These are phyloP conservation scores for Umbilicus rupestris DNA, from an alignment of 164 flowering plant genomes.

Conservation along the genomic window DNA sequence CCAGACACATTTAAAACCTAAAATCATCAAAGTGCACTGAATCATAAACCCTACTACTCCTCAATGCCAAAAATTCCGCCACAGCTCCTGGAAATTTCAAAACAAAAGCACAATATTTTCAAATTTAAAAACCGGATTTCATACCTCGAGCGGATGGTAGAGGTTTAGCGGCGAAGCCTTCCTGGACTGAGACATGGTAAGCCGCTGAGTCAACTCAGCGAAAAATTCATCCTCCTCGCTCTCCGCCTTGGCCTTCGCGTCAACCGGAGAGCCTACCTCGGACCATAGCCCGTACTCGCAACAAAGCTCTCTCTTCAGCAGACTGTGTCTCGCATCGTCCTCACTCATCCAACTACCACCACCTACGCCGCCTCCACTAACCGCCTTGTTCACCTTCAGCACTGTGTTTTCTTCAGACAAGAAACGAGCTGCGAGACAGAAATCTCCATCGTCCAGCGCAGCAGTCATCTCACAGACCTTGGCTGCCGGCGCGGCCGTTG, in stretches of 20 bases:
- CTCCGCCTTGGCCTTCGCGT: constrained; percentile 24
- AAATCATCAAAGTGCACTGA: not conserved
- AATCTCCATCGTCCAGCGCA: constrained; percentile 12
- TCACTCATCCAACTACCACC: not conserved
- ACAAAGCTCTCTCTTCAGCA: constrained; percentile 34
- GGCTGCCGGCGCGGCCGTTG: not conserved
- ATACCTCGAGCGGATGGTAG: not conserved
- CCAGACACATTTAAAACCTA: constrained; percentile 19
- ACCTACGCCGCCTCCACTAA: not conserved
- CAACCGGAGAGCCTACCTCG: constrained; percentile 33
- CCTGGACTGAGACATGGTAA: constrained; percentile 10
- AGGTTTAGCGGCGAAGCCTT: not conserved
- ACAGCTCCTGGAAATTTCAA: too few species aligned
- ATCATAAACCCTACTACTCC: not conserved
- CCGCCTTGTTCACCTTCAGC: constrained; percentile 8
- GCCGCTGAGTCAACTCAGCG: constrained; percentile 31
- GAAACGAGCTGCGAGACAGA: constrained; percentile 23
- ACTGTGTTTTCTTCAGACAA: constrained; percentile 12
- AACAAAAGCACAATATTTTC: not conserved
- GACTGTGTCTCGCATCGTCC: constrained; percentile 7
- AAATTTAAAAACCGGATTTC: not conserved
- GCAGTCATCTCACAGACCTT: not conserved
- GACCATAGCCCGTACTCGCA: constrained; percentile 30
- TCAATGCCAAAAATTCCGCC: not conserved
- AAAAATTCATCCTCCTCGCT: constrained; percentile 42